Evolutionary conservation across 768 basidiomycete species (phyloP), one percentile per base, ranked within the genome.

Genomic region (Pisolithus microcarpus): DNA sequence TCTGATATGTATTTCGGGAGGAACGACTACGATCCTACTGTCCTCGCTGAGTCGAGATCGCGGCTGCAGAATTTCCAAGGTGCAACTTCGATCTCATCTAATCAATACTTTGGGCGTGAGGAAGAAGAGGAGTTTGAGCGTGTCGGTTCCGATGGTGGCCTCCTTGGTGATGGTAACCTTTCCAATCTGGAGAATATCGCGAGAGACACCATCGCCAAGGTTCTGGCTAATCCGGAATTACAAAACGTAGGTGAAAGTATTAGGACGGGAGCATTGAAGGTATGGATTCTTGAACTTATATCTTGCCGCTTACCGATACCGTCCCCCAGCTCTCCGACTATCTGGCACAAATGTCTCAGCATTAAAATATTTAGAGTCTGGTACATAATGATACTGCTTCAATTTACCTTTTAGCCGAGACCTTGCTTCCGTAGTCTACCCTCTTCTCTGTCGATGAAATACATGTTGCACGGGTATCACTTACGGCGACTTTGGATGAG

Each of bases 1-100:
- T 95, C 92, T 4, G 96, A 98, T 63, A 92, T 93, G 89, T 97
- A 86, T 74, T 98, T 98, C 65, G 91, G 85, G 21, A 80, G 95
- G 38, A 87, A 87, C 45, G 67, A 82, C 19, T 97, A 96, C 70
- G 94, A 98, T 63, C 81, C 90, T 2, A 61, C 66, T 36, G 75
- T 81, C 4, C 61, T 78, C 38, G 69, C 74, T 43, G 92, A 97
- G 69, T 93, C 93, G 5, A 87, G 91, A 61, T 69, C 77, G 10
- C 83, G 95, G 2, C 72, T 97, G 38, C 80, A 85, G 59, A 72
- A 79, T 38, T 99, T 99, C 81, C 81, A 84, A 60, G 95, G 95
- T 10, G 91, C 94, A 13, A 88, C 86, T 0, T 82, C 91, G 30
- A 97, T 98, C 61, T 95, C 92, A 1, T 95, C 92, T 15, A 94